Evolutionary conservation across 75 land plant genomes (phyloP).

Genomic region (Sequoiadendron giganteum): DNA sequence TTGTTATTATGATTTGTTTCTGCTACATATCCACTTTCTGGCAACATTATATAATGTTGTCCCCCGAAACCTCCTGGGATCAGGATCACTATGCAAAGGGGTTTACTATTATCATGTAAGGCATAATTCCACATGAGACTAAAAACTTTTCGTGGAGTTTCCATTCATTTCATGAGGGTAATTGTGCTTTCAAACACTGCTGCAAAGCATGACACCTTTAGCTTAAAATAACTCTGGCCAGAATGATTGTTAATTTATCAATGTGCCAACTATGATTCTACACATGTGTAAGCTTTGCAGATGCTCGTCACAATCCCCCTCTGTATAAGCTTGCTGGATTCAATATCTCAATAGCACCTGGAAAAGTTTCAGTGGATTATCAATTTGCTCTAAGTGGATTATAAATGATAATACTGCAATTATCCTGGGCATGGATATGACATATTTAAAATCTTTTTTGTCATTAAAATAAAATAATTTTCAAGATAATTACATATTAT

Average conservation of each 20-base stretch:
- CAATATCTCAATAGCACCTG: background rate
- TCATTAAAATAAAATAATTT: background rate
- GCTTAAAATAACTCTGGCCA: no score
- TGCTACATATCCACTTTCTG: background rate
- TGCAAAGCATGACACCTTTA: background rate
- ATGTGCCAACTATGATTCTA: background rate
- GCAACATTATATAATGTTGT: background rate
- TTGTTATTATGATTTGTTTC: background rate
- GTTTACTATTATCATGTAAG: background rate
- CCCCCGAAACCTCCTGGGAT: background rate
- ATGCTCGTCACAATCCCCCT: background rate
- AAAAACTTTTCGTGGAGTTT: background rate
- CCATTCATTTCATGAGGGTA: background rate
- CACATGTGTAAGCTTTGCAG: background rate
- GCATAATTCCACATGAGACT: no score
- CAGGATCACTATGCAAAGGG: background rate
- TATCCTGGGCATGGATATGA: background rate
- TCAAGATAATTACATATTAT: background rate
- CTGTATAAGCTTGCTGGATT: background rate
- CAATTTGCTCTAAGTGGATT: background rate
- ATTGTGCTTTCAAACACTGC: background rate
- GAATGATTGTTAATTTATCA: no score
- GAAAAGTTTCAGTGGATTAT: background rate
- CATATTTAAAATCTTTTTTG: background rate
- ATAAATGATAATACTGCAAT: background rate